These are phyloP conservation scores for Musa acuminata DNA, from an alignment of 176 grass and related monocot species.

Conservation along the genomic window DNA sequence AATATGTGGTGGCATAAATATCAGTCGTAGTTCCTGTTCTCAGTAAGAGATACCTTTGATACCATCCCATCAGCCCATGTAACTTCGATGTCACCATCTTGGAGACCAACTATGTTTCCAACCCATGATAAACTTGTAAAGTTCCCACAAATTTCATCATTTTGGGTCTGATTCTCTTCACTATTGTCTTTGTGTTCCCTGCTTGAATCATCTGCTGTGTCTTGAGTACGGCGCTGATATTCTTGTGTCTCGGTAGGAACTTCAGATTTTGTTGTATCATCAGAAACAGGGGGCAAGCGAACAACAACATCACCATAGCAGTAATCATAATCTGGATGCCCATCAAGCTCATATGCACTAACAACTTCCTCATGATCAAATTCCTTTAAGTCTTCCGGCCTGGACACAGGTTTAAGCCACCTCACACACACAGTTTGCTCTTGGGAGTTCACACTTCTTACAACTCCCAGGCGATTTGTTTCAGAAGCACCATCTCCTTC, in stretches of 20 bases:
- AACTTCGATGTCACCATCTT: slow-evolving; percentile 66
- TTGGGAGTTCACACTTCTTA: slow-evolving; percentile 67
- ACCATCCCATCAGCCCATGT: slow-evolving; percentile 55
- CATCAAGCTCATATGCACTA: slow-evolving; percentile 76
- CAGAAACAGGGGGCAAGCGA: slow-evolving; percentile 45
- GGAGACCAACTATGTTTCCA: slow-evolving; percentile 60
- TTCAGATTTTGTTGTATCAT: slow-evolving; percentile 28
- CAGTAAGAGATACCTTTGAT: slow-evolving; percentile 47
- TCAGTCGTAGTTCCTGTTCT: too few species aligned
- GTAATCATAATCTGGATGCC: slow-evolving; percentile 87
- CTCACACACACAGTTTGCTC: slow-evolving; percentile 56
- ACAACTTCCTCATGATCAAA: slow-evolving; percentile 58
- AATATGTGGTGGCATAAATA: too few species aligned
- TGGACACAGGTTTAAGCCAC: slow-evolving; percentile 56
- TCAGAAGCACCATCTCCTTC: slow-evolving; percentile 55
- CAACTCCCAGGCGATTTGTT: slow-evolving; percentile 47
- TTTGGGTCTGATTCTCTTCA: slow-evolving; percentile 26
- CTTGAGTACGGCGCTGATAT: slow-evolving; percentile 16
- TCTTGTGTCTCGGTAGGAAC: slow-evolving; percentile 37
- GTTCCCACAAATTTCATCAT: slow-evolving; percentile 25
- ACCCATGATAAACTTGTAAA: slow-evolving; percentile 62
- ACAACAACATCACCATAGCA: slow-evolving; percentile 72
- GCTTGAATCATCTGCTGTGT: slow-evolving; percentile 28
- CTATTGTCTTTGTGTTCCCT: slow-evolving; percentile 12
- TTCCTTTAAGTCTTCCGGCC: slow-evolving; percentile 35